Evolutionary conservation across 2,329 filamentous ascomycete species (phyloP).

Genomic region (Juglanconis sp.): DNA sequence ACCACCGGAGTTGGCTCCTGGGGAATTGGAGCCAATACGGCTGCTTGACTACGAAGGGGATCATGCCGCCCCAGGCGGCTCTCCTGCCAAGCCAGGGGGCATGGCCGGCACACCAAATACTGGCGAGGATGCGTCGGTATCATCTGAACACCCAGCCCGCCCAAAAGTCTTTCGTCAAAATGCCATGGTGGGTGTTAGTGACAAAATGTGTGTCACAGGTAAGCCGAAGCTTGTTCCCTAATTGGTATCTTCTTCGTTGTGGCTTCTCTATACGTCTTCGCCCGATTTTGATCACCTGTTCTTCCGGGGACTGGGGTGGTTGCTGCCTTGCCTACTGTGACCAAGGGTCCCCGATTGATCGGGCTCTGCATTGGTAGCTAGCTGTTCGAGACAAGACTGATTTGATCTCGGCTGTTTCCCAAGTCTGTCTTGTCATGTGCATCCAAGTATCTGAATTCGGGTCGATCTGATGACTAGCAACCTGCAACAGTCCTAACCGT

Average conservation of each 20-base stretch:
- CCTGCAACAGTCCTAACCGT: constrained; percentile 54
- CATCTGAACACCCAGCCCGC: constrained; percentile 13
- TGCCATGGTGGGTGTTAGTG: constrained; percentile 62
- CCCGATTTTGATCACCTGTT: neutral
- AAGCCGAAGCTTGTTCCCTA: constrained; percentile 27
- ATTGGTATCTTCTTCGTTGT: neutral
- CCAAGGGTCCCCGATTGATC: no score
- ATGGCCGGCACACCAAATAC: neutral
- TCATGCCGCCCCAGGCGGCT: neutral
- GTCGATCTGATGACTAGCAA: constrained; percentile 21
- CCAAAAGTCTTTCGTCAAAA: constrained; percentile 37
- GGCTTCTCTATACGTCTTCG: neutral
- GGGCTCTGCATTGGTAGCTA: no score
- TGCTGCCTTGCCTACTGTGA: no score
- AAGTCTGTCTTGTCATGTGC: neutral
- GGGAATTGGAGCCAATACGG: constrained; percentile 33
- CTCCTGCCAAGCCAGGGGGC: neutral
- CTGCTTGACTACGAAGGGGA: constrained; percentile 14
- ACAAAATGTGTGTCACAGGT: constrained; percentile 66
- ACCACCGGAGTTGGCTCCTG: constrained; percentile 17
- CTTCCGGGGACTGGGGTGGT: no score
- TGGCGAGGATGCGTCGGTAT: neutral
- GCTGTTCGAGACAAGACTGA: no score
- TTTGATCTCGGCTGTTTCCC: no score
- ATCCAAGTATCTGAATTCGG: no score